Evolutionary conservation across 371 early-diverging fungal genomes (phyloP), one percentile per base, ranked within the genome.

Genomic region (Thermomucor indicae-seudaticae): DNA sequence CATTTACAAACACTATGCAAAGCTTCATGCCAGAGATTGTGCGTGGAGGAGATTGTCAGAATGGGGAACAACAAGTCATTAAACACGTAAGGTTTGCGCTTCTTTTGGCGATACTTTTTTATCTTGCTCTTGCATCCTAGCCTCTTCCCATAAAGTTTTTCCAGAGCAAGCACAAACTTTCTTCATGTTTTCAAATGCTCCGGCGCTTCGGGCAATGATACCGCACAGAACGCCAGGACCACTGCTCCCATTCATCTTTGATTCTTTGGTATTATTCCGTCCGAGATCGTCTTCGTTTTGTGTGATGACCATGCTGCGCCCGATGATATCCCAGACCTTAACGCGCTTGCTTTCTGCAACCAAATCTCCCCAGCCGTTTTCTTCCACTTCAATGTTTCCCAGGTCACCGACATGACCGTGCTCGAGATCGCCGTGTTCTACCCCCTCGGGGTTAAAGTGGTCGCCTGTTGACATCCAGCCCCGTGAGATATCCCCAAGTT

Each of bases 101-200:
- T n/a, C n/a, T n/a, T n/a, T n/a, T n/a, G n/a, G n/a, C n/a, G n/a
- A 40, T 20, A 57, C 52, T 29, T 57, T 57, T 49, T 44, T 46
- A 24, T 58, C 53, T 28, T 57, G 51, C 16, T 30, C 41, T n/a
- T 51, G 51, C 10, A 55, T 29, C 8, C 58, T 20, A 10, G 82
- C 76, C 51, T 92, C 95, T 52, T 90, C 85, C 94, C 94, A 94
- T 38, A 94, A 62, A 6, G 94, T 94, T 48, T 80, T 78, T 16
- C 95, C 95, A 27, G 70, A 73, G 62, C 95, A 94, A 23, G 88
- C 85, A 60, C 95, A 94, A n/a, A 94, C 81, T 62, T 77, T 76
- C 57, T 94, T 94, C 23, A 78, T 78, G 56, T 94, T 94, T 60
- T 93, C 89, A 74, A 94, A 94, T 29, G 87, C 80, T 31, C 95